Evolutionary conservation across 1,139 yeast genomes (phyloP).

Genomic region (Hyphopichia wangnamkhiaoensis): DNA sequence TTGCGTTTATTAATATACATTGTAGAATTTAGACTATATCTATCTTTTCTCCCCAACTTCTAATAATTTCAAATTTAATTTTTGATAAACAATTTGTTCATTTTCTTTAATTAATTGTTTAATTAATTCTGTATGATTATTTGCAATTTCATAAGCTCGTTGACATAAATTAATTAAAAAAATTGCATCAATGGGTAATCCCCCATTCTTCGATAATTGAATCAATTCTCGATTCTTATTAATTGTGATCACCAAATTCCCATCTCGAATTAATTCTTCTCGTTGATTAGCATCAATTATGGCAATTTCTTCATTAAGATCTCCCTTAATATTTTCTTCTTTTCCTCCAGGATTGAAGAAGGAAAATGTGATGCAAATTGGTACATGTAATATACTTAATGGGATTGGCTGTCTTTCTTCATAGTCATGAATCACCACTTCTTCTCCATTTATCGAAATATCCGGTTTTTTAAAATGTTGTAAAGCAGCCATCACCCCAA

Average conservation of each 20-base stretch:
- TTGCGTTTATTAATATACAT: no score
- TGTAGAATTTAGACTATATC: no score
- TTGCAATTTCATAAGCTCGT: constrained; percentile 66
- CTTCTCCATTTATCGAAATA: constrained; percentile 70
- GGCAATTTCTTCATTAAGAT: constrained; percentile 55
- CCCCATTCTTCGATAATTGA: constrained; percentile 89
- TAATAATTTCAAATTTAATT: constrained; percentile 31
- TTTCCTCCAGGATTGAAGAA: constrained; percentile 69
- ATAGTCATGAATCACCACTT: constrained; percentile 62
- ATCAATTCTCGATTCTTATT: constrained; percentile 90
- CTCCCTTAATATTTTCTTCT: constrained; percentile 72
- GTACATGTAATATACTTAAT: constrained; percentile 81
- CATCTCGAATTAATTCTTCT: constrained; percentile 79
- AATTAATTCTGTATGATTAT: constrained; percentile 64
- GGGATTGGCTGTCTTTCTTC: constrained; percentile 88
- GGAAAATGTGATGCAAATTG: constrained; percentile 87
- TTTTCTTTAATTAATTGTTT: constrained; percentile 58
- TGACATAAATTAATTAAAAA: constrained; percentile 69
- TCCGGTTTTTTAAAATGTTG: constrained; percentile 85
- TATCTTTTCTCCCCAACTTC: constrained; percentile 42
- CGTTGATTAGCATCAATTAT: constrained; percentile 74
- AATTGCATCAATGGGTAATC: constrained; percentile 77
- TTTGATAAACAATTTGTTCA: constrained; percentile 36
- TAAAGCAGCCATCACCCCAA: constrained; percentile 86
- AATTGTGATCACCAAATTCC: constrained; percentile 79